Evolutionary conservation across 257 asterid genomes (phyloP), one percentile per base, ranked within the genome.

Genomic region (Nicotiana knightiana): DNA sequence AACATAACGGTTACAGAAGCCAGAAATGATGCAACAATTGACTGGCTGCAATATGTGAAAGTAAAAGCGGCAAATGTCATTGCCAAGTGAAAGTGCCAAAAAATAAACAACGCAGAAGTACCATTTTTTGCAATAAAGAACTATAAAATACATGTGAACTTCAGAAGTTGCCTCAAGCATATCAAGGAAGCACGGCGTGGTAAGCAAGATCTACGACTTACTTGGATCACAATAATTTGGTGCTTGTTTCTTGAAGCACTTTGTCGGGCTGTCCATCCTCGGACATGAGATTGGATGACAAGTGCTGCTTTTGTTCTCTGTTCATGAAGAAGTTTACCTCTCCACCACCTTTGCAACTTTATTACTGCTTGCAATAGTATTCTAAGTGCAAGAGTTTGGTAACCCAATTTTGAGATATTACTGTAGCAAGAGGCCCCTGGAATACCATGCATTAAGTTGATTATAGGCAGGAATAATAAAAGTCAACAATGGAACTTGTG

Each of bases 341-440:
- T 92, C 98, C 99, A 92, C 96, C 93, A 91, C 86, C 92, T 91
- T 86, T 93, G 99, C 90, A 96, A 85, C 90, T 91, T 93, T 83
- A 90, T 55, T 55, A 90, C 46, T 77, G 93, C 89, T 82, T 83
- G 88, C 65, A 87, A 57, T 78, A 87, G 57, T 81, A 90, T 85
- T 76, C 84, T 85, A 85, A 91, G 57, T 89, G 90, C 92, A 88
- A 61, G 88, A 80, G 88, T 86, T 9, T 81, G 82, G 81, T 70
- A 53, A 35, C 75, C 48, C 67, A 85, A 17, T 81, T 54, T 81
- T 58, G 84, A 83, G 83, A 82, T 53, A 65, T 79, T 85, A 21
- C 46, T 81, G 87, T 85, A 81, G 86, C 85, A 53, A 26, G 87
- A 86, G 59, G 91, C 85, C 82, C 97, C 97, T 93, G 89, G 67